These are phyloP conservation scores for Filobasidium wieringae DNA, from an alignment of 768 basidiomycete genomes.

Conservation along the genomic window DNA sequence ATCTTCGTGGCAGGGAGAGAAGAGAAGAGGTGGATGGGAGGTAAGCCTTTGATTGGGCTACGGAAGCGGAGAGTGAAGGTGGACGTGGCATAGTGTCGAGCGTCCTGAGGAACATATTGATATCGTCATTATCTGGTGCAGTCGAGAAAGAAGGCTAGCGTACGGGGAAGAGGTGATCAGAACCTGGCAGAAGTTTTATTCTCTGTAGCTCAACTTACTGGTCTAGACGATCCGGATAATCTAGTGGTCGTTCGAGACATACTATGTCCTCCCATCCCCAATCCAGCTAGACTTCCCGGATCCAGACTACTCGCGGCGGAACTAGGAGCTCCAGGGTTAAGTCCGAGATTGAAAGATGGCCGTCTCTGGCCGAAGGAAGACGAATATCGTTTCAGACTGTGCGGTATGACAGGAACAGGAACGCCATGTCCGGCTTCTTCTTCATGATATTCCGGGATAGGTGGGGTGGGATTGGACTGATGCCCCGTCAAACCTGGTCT, in stretches of 20 bases:
- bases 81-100: slow-evolving; percentile 33
- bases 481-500: neutral
- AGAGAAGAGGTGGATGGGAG: slow-evolving; percentile 33
- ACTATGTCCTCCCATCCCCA: slow-evolving; percentile 4
- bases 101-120: slow-evolving; percentile 35
- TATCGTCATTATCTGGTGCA: slow-evolving; percentile 29
- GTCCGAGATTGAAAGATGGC: neutral
- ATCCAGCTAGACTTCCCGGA: slow-evolving; percentile 17
- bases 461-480: slow-evolving; percentile 1
- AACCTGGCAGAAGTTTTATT: neutral
- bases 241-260: slow-evolving; percentile 2
- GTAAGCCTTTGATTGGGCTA: slow-evolving; percentile 16
- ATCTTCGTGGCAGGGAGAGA: slow-evolving; percentile 18
- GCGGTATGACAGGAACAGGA: slow-evolving; percentile 11
- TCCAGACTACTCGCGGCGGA: slow-evolving; percentile 29
- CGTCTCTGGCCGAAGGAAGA: slow-evolving; percentile 26
- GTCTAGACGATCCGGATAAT: neutral
- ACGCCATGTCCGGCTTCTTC: neutral
- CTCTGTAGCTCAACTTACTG: neutral
- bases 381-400: slow-evolving; percentile 32
- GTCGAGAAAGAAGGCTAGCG: neutral
- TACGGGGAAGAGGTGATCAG: neutral
- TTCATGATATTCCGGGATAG: slow-evolving; percentile 8
- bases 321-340: slow-evolving; percentile 9
- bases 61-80: slow-evolving; percentile 24